Percentiles rank a stretch among this genome's conserved stretches.
Conservation (phyloP, 495 filamentous ascomycete species). For the Glonium stellatum region DNA sequence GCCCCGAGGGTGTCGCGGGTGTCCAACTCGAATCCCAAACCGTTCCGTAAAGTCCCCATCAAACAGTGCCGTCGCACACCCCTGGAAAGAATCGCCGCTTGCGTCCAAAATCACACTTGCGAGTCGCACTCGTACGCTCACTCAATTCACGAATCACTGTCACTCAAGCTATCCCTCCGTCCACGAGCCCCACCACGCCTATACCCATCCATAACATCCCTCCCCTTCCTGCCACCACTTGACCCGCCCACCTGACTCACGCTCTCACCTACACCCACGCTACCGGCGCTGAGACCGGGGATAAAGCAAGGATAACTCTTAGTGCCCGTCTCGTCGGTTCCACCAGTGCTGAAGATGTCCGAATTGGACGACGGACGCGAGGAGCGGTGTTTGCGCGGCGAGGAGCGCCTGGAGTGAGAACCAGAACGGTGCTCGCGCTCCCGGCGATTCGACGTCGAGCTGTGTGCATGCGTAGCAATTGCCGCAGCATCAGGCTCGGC, state of each 20-base stretch:
- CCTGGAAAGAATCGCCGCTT: neutral
- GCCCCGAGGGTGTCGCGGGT: no score
- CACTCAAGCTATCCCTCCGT: conserved; percentile 48
- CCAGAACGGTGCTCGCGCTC: conserved; percentile 11
- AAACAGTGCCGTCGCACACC: neutral
- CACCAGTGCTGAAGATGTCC: conserved; percentile 38
- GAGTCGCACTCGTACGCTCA: neutral
- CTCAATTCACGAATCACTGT: conserved; percentile 39
- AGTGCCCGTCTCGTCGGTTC: conserved; percentile 59
- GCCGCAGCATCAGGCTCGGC: conserved; percentile 13
- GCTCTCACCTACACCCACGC: conserved; percentile 37
- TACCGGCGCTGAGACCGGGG: conserved; percentile 57
- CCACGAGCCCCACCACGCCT: conserved; percentile 43
- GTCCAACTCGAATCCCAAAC: no score
- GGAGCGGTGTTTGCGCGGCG: conserved; percentile 25
- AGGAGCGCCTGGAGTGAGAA: conserved; percentile 17
- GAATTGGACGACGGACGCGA: conserved; percentile 12
- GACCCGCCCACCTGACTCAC: conserved; percentile 26
- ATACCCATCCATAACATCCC: conserved; percentile 39
- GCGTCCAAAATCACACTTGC: neutral
- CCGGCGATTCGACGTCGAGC: conserved; percentile 4
- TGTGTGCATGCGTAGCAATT: neutral
- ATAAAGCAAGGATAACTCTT: conserved; percentile 76
- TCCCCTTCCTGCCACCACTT: conserved; percentile 17
- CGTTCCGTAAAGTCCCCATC: neutral